A percentile compares a stretch with the other conserved stretches of the same genome.
Conservation (phyloP, 441 rosid genomes). For the Flueggea neowawraea region DNA sequence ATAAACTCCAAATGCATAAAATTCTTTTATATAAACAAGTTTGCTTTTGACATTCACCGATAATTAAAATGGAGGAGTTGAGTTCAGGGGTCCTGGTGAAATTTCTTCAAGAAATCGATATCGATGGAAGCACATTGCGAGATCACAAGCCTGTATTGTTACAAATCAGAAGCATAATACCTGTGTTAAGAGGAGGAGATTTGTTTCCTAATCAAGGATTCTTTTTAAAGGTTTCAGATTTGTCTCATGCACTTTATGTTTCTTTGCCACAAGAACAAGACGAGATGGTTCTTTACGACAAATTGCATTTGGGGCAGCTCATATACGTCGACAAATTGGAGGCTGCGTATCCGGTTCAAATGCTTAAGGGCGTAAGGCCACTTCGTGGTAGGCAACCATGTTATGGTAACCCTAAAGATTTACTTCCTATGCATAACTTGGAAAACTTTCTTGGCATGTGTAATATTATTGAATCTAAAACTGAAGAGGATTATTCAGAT, state of each 20-base stretch:
- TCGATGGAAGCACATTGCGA: slow-evolving; percentile 25
- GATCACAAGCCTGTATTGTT: slow-evolving; percentile 45
- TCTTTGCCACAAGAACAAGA: slow-evolving; percentile 68
- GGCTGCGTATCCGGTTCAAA: slow-evolving; percentile 64
- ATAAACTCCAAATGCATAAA: no score
- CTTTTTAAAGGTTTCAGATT: slow-evolving; percentile 58
- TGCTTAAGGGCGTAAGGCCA: slow-evolving; percentile 60
- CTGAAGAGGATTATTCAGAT: slow-evolving; percentile 10
- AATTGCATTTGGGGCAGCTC: slow-evolving; percentile 58
- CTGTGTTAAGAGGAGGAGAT: slow-evolving; percentile 55
- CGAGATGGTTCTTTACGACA: slow-evolving; percentile 58
- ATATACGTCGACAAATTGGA: slow-evolving; percentile 58
- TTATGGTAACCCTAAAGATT: slow-evolving; percentile 42
- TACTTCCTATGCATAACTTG: slow-evolving; percentile 39
- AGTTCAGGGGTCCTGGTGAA: slow-evolving; percentile 52
- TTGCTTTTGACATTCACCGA: no score
- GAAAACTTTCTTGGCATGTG: slow-evolving; percentile 39
- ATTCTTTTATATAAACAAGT: no score
- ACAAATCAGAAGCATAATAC: slow-evolving; percentile 71
- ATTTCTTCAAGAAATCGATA: slow-evolving; percentile 53
- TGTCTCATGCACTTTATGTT: slow-evolving; percentile 57
- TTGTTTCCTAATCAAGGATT: slow-evolving; percentile 80
- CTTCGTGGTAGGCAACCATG: slow-evolving; percentile 55
- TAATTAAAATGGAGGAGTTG: slow-evolving; percentile 39
- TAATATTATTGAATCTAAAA: slow-evolving; percentile 17